phyloP scores from a whole-genome alignment of 306 rosid genomes.

The Quercus glauca region DNA sequence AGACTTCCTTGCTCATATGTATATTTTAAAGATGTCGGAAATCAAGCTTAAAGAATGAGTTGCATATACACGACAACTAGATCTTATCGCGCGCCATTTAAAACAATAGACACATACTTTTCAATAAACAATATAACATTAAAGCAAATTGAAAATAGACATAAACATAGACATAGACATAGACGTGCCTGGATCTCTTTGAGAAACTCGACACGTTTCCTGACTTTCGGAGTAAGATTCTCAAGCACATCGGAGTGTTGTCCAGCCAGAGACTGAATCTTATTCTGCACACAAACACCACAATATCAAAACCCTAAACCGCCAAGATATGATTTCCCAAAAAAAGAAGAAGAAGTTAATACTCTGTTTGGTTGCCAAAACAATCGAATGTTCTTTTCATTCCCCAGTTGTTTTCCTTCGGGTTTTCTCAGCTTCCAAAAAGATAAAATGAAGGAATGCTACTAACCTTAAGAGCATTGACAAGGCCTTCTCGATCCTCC shows the following conservation, averaged over 20 bases:
- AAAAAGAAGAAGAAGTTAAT: too few relatives aligned
- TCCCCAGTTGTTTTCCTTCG: not conserved
- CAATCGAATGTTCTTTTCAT: not conserved
- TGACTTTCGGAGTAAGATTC: slow-evolving; percentile 52
- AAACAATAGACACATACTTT: not conserved
- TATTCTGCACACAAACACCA: slow-evolving; percentile 41
- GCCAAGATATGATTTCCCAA: too few relatives aligned
- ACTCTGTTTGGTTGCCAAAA: too few relatives aligned
- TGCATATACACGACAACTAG: not conserved
- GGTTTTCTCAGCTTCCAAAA: not conserved
- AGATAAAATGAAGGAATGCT: not conserved
- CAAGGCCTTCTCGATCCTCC: slow-evolving; percentile 71
- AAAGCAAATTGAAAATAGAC: not conserved
- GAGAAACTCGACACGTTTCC: slow-evolving; percentile 86
- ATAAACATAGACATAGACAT: not conserved
- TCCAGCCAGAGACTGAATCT: slow-evolving; percentile 83
- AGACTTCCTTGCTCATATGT: too few relatives aligned
- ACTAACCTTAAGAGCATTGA: slow-evolving; percentile 81
- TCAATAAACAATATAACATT: not conserved
- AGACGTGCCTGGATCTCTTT: slow-evolving; percentile 75
- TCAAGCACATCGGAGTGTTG: slow-evolving; percentile 74
- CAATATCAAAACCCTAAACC: too few relatives aligned
- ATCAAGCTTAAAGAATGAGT: too few relatives aligned
- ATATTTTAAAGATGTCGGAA: too few relatives aligned
- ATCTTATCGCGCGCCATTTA: not conserved